Percentiles rank a stretch among this genome's conserved stretches.
phyloP scores from a whole-genome alignment of 2,329 filamentous ascomycete genomes.

The Neofusicoccum umdonicola region DNA sequence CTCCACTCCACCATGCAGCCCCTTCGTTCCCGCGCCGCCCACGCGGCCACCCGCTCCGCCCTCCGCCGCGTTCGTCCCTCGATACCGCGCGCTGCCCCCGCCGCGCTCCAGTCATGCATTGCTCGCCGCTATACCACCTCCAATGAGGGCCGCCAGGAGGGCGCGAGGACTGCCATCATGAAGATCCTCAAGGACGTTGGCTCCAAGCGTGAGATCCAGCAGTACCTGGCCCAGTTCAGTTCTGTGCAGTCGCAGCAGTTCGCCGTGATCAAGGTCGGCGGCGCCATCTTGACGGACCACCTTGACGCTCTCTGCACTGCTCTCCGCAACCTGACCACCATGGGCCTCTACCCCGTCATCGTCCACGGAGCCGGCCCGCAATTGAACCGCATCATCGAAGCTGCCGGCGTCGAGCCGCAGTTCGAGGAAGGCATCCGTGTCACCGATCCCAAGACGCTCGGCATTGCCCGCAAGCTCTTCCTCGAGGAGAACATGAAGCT shows the following conservation, averaged over 20 bases:
- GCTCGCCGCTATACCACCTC: conserved; percentile 15
- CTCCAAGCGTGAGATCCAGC: conserved; percentile 92
- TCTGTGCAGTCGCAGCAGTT: conserved; percentile 96
- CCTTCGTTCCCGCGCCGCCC: conserved; percentile 15
- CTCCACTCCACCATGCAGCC: conserved; percentile 19
- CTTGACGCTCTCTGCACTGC: conserved; percentile 87
- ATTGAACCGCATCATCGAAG: conserved; percentile 85
- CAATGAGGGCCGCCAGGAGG: conserved; percentile 16
- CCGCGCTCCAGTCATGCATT: conserved; percentile 9
- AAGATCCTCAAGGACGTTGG: conserved; percentile 93
- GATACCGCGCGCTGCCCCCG: conserved; percentile 10
- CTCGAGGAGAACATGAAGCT: conserved; percentile 93
- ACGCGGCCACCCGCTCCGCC: conserved; percentile 18
- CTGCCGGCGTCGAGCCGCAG: conserved; percentile 87
- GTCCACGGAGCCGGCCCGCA: conserved; percentile 95
- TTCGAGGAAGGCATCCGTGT: conserved; percentile 96
- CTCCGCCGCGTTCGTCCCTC: conserved; percentile 17
- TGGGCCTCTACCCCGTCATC: conserved; percentile 90
- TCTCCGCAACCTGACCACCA: conserved; percentile 88
- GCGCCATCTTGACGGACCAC: conserved; percentile 92
- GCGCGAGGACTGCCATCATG: conserved; percentile 67
- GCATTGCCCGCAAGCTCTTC: conserved; percentile 87
- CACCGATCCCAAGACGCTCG: conserved; percentile 92
- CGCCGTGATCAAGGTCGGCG: conserved; percentile 96
- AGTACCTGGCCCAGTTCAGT: conserved; percentile 96